A percentile compares a stretch with the other conserved stretches of the same genome.
Conservation (phyloP, 176 grass and related monocot species). For the Pontederia paniculata region DNA sequence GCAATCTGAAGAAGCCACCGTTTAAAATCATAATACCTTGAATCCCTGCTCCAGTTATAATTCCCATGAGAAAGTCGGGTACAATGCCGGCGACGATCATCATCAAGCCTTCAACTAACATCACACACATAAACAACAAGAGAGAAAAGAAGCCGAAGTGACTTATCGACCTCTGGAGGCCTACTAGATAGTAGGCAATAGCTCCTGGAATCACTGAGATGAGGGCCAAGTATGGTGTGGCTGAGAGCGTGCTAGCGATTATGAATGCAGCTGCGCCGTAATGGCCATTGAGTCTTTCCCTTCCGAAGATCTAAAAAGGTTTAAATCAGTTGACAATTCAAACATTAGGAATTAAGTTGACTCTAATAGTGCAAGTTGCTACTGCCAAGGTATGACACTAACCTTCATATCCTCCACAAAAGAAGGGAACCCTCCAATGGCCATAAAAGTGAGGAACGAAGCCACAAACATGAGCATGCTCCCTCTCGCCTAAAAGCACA, state of each 20-base stretch:
- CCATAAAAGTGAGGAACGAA: slow-evolving; percentile 92
- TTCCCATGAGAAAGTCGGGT: slow-evolving; percentile 11
- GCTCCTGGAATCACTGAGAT: neutral
- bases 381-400: neutral
- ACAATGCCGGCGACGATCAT: slow-evolving; percentile 15
- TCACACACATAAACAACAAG: slow-evolving; percentile 9
- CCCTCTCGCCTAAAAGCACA: slow-evolving; percentile 50
- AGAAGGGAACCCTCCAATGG: slow-evolving; percentile 88
- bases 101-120: slow-evolving; percentile 1
- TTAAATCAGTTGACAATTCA: neutral
- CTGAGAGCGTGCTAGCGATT: slow-evolving; percentile 9
- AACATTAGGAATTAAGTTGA: too few relatives aligned
- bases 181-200: neutral
- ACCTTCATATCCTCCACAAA: slow-evolving; percentile 99
- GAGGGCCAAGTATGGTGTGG: neutral
- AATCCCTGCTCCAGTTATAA: slow-evolving; percentile 10
- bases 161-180: neutral
- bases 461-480: slow-evolving; percentile 79
- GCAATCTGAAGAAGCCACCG: slow-evolving; percentile 5
- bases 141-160: slow-evolving; percentile 7
- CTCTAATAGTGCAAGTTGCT: too few relatives aligned
- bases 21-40: neutral
- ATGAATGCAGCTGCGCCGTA: slow-evolving; percentile 3
- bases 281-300: slow-evolving; percentile 7
- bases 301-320: neutral